Evolutionary conservation across 805 yeast species (phyloP).

Genomic region (Ogataea minuta): DNA sequence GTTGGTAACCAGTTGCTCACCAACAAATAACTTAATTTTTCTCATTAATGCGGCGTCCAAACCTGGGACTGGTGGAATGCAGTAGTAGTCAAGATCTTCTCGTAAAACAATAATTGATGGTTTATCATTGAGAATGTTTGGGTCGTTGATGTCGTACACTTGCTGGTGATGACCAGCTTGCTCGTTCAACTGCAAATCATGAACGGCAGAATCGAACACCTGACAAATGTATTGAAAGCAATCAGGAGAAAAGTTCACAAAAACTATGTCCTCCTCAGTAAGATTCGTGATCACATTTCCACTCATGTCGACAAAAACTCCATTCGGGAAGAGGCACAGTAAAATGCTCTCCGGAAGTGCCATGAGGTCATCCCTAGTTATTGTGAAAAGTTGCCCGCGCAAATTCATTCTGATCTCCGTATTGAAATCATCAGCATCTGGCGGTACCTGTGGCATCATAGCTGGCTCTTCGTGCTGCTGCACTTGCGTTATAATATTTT

Average conservation of each 20-base stretch:
- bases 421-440: constrained; percentile 47
- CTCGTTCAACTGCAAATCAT: constrained; percentile 49
- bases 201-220: constrained; percentile 67
- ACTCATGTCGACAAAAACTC: constrained; percentile 74
- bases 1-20: constrained; percentile 58
- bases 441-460: constrained; percentile 17
- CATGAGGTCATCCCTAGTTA: constrained; percentile 87
- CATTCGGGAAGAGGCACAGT: constrained; percentile 84
- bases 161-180: constrained; percentile 27
- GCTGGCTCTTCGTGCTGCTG: constrained; percentile 32
- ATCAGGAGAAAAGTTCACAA: constrained; percentile 80
- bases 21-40: constrained; percentile 69
- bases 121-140: constrained; percentile 67
- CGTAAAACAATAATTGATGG: constrained; percentile 90
- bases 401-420: constrained; percentile 75
- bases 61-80: constrained; percentile 72
- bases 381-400: constrained; percentile 69
- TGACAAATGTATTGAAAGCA: constrained; percentile 83
- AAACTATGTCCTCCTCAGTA: constrained; percentile 76
- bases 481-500: constrained; percentile 71
- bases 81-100: constrained; percentile 92
- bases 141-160: constrained; percentile 39
- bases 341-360: constrained; percentile 87
- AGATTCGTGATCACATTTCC: constrained; percentile 78
- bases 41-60: constrained; percentile 58